Percentiles rank a stretch among this genome's conserved stretches.
Conservation (phyloP, 2,329 filamentous ascomycete genomes). For the Cladosporium sp. region DNA sequence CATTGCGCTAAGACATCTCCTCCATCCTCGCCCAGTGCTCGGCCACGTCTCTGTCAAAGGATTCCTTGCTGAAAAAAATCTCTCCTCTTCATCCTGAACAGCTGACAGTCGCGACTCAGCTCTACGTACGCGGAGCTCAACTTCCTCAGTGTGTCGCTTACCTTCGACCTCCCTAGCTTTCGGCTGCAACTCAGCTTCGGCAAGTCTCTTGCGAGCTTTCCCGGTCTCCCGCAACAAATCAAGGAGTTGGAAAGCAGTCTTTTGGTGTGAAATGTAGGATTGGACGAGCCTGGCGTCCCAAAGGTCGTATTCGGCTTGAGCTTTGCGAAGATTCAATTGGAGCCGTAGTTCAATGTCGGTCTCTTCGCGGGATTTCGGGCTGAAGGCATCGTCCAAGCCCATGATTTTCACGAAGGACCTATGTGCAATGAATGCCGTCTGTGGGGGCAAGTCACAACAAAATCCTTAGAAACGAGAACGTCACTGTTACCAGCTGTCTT, state of each 20-base stretch:
- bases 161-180: neutral
- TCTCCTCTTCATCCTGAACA: neutral
- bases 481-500: too few relatives aligned
- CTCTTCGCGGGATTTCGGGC: too few relatives aligned
- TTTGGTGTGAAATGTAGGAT: neutral
- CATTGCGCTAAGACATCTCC: too few relatives aligned
- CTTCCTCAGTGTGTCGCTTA: neutral
- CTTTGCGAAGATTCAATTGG: neutral
- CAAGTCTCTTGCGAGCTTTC: neutral
- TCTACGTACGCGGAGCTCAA: neutral
- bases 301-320: neutral
- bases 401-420: too few relatives aligned
- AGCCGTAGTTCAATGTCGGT: neutral
- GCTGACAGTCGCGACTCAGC: neutral
- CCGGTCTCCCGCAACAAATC: too few relatives aligned
- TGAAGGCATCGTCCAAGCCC: too few relatives aligned
- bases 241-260: neutral
- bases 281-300: neutral
- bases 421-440: too few relatives aligned
- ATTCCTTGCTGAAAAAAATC: too few relatives aligned
- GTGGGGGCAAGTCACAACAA: too few relatives aligned
- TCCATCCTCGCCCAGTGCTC: too few relatives aligned
- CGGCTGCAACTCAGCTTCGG: neutral
- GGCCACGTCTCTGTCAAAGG: too few relatives aligned
- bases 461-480: too few relatives aligned